These are phyloP conservation scores for Effrenium voratum DNA, from an alignment of 73 alveolate genomes.

Conservation along the genomic window DNA sequence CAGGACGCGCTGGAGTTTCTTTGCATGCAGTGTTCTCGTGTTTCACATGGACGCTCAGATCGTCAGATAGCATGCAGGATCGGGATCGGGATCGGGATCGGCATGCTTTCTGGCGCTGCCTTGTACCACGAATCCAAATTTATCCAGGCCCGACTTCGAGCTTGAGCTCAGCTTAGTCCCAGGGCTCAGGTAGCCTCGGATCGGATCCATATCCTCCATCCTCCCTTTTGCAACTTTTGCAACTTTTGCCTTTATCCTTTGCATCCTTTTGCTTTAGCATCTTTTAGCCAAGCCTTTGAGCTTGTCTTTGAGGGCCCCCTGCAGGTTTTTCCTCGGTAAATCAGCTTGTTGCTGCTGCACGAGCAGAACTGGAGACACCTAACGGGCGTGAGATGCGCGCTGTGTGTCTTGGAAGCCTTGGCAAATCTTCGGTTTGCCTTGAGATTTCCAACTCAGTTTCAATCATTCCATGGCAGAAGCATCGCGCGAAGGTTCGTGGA, in stretches of 20 bases:
- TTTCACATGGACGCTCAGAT: too few relatives aligned
- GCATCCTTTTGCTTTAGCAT: not conserved
- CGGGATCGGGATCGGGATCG: not conserved
- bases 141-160: slow-evolving; percentile 85
- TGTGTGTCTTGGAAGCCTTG: slow-evolving; percentile 19
- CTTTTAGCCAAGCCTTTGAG: not conserved
- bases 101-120: slow-evolving; percentile 55
- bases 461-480: not conserved
- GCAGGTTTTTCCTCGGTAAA: slow-evolving; percentile 79
- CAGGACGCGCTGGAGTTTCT: too few relatives aligned
- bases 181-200: not conserved
- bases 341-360: slow-evolving; percentile 71
- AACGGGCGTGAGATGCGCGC: slow-evolving; percentile 73
- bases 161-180: too few relatives aligned
- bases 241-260: not conserved
- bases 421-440: not conserved
- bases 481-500: slow-evolving; percentile 49
- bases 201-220: not conserved
- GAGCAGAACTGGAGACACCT: slow-evolving; percentile 39
- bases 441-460: not conserved
- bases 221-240: too few relatives aligned
- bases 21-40: too few relatives aligned
- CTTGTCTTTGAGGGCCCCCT: not conserved
- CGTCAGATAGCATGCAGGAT: too few relatives aligned
- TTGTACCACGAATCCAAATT: slow-evolving; percentile 68